phyloP scores from a whole-genome alignment of 2,329 filamentous ascomycete species.

The Septoria petroselini region DNA sequence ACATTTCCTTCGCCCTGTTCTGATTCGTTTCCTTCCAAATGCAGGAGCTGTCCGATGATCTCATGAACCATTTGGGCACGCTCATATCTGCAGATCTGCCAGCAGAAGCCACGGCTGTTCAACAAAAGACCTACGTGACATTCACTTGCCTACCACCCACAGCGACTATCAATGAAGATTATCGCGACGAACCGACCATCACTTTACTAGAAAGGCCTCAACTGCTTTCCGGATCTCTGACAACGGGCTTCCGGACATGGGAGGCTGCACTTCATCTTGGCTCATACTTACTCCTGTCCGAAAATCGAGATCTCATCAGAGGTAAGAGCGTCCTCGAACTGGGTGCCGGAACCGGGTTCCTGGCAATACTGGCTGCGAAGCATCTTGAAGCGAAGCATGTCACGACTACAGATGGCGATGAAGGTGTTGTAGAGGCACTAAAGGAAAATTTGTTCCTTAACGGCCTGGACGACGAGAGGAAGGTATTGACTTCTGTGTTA shows the following conservation, averaged over 20 bases:
- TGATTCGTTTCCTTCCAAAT: conserved; percentile 23
- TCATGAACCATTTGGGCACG: conserved; percentile 66
- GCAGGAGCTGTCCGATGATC: conserved; percentile 80
- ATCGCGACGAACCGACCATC: conserved; percentile 40
- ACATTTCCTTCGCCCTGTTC: conserved; percentile 23
- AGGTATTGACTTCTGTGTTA: conserved; percentile 54
- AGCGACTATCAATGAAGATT: conserved; percentile 13
- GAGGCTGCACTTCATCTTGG: conserved; percentile 74
- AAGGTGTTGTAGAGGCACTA: conserved; percentile 66
- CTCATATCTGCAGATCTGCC: conserved; percentile 63
- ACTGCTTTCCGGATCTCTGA: conserved; percentile 67
- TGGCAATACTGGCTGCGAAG: conserved; percentile 71
- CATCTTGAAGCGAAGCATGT: conserved; percentile 59
- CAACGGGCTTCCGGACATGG: conserved; percentile 76
- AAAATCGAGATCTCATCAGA: conserved; percentile 48
- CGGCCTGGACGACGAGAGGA: conserved; percentile 51
- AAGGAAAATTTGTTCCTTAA: conserved; percentile 68
- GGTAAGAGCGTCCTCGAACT: conserved; percentile 66
- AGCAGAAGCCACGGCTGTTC: conserved; percentile 63
- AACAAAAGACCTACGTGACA: conserved; percentile 72
- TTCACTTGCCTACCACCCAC: conserved; percentile 51
- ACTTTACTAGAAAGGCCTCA: conserved; percentile 67
- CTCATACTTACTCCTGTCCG: conserved; percentile 58
- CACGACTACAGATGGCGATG: conserved; percentile 70
- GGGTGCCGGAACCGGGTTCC: conserved; percentile 72